Evolutionary conservation across 768 basidiomycete species (phyloP).

Genomic region (Guyanaporus albipodus): DNA sequence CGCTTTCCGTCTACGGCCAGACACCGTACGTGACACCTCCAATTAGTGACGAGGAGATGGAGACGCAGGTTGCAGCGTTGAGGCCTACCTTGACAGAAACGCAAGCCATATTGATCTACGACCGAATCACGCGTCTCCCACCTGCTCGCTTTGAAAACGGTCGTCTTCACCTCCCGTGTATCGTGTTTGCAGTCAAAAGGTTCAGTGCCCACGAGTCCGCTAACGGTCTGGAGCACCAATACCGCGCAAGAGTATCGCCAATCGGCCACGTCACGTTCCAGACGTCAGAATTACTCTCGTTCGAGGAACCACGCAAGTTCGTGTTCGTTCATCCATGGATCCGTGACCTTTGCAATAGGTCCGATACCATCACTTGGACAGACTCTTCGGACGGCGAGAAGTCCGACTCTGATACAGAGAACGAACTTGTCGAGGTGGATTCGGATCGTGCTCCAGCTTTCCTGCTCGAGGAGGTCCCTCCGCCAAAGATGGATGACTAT

Average conservation of each 20-base stretch:
- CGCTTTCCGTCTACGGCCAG: too few species aligned
- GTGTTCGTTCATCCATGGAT: conserved; percentile 8
- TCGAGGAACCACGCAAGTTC: not conserved
- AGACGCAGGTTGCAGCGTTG: too few species aligned
- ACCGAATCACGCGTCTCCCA: too few species aligned
- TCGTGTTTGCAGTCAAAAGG: too few species aligned
- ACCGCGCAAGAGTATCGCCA: not conserved
- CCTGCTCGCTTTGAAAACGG: too few species aligned
- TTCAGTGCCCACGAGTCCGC: too few species aligned
- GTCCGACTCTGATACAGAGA: not conserved
- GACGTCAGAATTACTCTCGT: not conserved
- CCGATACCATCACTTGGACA: not conserved
- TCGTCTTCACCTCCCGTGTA: too few species aligned
- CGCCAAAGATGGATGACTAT: not conserved
- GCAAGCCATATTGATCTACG: too few species aligned
- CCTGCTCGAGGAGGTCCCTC: not conserved
- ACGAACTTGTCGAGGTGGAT: not conserved
- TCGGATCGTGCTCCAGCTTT: not conserved
- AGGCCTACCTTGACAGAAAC: too few species aligned
- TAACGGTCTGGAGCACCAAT: not conserved
- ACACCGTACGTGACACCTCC: too few species aligned
- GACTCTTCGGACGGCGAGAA: not conserved
- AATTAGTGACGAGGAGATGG: too few species aligned
- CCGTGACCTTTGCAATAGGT: not conserved
- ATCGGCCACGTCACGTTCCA: not conserved